phyloP scores from a whole-genome alignment of 116 monocot genomes.

The Cymodocea nodosa region DNA sequence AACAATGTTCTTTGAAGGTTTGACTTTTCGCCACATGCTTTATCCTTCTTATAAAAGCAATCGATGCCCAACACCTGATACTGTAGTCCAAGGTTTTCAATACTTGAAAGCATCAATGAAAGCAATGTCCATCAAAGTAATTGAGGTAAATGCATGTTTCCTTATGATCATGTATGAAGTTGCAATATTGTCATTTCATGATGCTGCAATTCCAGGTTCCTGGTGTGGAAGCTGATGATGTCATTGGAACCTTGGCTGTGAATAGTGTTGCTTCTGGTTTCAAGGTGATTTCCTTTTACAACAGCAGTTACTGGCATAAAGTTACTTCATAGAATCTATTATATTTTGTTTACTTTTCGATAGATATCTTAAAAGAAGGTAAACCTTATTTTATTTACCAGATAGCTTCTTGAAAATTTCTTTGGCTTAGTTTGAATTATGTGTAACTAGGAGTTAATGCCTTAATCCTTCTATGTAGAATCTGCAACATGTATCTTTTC shows the following conservation, averaged over 20 bases:
- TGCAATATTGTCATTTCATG: neutral
- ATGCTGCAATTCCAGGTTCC: slow-evolving; percentile 60
- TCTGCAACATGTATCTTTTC: too few species aligned
- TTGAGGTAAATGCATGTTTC: slow-evolving; percentile 53
- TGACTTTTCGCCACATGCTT: slow-evolving; percentile 84
- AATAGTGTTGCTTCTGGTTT: slow-evolving; percentile 74
- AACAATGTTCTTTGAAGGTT: slow-evolving; percentile 26
- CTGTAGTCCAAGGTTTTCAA: slow-evolving; percentile 85
- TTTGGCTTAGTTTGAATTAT: too few species aligned
- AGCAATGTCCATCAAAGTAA: slow-evolving; percentile 93
- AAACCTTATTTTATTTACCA: too few species aligned
- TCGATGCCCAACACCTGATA: slow-evolving; percentile 89
- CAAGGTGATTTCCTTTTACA: slow-evolving; percentile 39
- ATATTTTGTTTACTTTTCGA: too few species aligned
- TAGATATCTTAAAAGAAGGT: too few species aligned
- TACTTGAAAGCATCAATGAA: slow-evolving; percentile 97
- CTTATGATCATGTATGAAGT: neutral
- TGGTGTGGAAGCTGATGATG: slow-evolving; percentile 99
- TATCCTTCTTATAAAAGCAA: slow-evolving; percentile 91
- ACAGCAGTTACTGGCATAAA: too few species aligned
- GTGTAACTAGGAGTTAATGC: too few species aligned
- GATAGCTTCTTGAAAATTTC: too few species aligned
- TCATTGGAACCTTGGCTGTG: slow-evolving; percentile 88
- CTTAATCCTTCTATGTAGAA: too few species aligned
- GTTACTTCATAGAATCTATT: too few species aligned